Evolutionary conservation across 2,329 filamentous ascomycete genomes (phyloP).

Genomic region (Neofusicoccum laricinum): DNA sequence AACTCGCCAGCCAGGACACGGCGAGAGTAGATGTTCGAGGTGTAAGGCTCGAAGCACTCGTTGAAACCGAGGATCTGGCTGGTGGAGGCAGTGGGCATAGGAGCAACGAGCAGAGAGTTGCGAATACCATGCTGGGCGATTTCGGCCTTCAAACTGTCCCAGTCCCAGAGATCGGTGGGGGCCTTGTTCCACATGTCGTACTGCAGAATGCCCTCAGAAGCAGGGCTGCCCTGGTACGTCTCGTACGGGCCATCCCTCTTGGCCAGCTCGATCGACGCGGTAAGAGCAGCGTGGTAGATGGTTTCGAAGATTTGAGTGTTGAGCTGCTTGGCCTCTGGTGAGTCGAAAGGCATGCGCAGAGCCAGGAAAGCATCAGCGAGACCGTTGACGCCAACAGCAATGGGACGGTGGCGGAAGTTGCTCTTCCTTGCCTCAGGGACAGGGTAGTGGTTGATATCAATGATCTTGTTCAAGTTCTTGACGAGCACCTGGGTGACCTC

Average conservation of each 20-base stretch:
- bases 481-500: conserved; percentile 90
- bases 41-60: conserved; percentile 99
- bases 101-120: conserved; percentile 91
- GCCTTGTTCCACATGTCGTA: conserved; percentile 99
- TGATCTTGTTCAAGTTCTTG: conserved; percentile 96
- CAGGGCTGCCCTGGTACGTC: conserved; percentile 88
- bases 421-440: conserved; percentile 89
- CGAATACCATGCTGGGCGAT: conserved; percentile 91
- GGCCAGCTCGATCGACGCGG: conserved; percentile 82
- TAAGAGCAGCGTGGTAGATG: conserved; percentile 94
- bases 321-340: conserved; percentile 84
- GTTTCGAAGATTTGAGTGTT: conserved; percentile 99
- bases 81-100: conserved; percentile 96
- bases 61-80: conserved; percentile 99
- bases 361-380: conserved; percentile 97
- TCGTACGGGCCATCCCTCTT: conserved; percentile 80
- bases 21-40: conserved; percentile 98
- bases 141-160: conserved; percentile 81
- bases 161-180: conserved; percentile 94
- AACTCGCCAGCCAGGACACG: conserved; percentile 98
- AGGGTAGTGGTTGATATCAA: conserved; percentile 98
- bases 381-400: conserved; percentile 95
- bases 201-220: conserved; percentile 92
- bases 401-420: conserved; percentile 95
- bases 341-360: conserved; percentile 94